A percentile compares a stretch with the other conserved stretches of the same genome.
Conservation (phyloP, 1,284 basidiomycete genomes). For the Vanrija sp. region DNA sequence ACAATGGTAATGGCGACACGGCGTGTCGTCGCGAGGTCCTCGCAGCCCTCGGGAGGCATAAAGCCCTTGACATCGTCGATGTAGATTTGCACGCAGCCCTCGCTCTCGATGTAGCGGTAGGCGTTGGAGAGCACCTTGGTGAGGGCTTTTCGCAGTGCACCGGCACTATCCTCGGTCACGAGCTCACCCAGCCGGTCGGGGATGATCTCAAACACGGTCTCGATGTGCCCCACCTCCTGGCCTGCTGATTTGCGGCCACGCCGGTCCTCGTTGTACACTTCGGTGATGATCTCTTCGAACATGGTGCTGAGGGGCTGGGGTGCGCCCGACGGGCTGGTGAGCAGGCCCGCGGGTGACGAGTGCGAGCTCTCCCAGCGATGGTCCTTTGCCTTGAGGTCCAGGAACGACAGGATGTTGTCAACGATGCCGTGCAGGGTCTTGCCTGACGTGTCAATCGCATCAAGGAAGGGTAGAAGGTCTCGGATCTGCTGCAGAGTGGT, state of each 20-base stretch:
- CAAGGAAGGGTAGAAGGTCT: slow-evolving; percentile 40
- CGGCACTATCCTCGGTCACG: slow-evolving; percentile 38
- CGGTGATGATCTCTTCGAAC: slow-evolving; percentile 40
- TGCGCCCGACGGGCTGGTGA: slow-evolving; percentile 14
- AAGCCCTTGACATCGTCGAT: slow-evolving; percentile 36
- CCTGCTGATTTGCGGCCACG: slow-evolving; percentile 26
- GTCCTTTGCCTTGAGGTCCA: slow-evolving; percentile 37
- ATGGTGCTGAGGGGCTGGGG: slow-evolving; percentile 31
- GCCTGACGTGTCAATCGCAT: slow-evolving; percentile 46
- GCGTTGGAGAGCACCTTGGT: slow-evolving; percentile 42
- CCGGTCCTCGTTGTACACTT: slow-evolving; percentile 35
- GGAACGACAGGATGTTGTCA: slow-evolving; percentile 46
- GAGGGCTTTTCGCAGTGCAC: slow-evolving; percentile 37
- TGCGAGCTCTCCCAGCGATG: slow-evolving; percentile 17
- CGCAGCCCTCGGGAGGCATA: slow-evolving; percentile 37
- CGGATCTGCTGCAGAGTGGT: slow-evolving; percentile 36
- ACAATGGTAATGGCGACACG: slow-evolving; percentile 36
- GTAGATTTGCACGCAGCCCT: slow-evolving; percentile 42
- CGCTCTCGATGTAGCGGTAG: slow-evolving; percentile 42
- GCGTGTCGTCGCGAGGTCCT: slow-evolving; percentile 28
- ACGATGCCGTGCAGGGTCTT: slow-evolving; percentile 44
- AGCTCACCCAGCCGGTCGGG: slow-evolving; percentile 36
- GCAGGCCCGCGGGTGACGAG: slow-evolving; percentile 9
- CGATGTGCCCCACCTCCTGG: slow-evolving; percentile 26
- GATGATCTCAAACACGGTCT: slow-evolving; percentile 44